Percentiles rank a stretch among this genome's conserved stretches.
These are phyloP conservation scores for Sugiyamaella americana DNA, from an alignment of 805 yeast species.

Conservation along the genomic window DNA sequence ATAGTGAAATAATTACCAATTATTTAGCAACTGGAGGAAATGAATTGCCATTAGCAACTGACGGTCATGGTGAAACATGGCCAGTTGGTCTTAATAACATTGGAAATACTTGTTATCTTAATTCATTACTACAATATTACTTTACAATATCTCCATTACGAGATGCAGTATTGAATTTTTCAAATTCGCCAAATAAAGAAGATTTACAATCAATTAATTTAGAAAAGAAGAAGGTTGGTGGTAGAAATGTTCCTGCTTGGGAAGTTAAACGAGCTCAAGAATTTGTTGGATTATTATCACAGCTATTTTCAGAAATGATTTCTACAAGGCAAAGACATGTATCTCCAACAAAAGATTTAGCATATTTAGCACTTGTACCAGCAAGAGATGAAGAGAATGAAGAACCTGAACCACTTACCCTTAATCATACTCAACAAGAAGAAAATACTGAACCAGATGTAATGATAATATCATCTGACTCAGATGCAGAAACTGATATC, in stretches of 20 bases:
- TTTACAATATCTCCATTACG: conserved; percentile 81
- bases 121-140: conserved; percentile 84
- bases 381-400: conserved; percentile 28
- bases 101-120: conserved; percentile 93
- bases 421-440: not conserved
- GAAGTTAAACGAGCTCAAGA: conserved; percentile 80
- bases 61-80: conserved; percentile 45
- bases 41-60: not conserved
- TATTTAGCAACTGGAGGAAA: conserved; percentile 51
- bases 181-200: conserved; percentile 22
- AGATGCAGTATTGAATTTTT: conserved; percentile 53
- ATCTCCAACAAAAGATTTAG: conserved; percentile 76
- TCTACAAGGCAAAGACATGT: conserved; percentile 57
- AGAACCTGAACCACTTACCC: conserved; percentile 5
- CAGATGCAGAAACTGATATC: conserved; percentile 14
- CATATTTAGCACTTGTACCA: conserved; percentile 68
- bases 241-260: conserved; percentile 67
- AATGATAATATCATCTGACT: conserved; percentile 8
- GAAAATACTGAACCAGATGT: not conserved
- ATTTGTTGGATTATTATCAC: conserved; percentile 67
- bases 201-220: conserved; percentile 20
- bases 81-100: conserved; percentile 93
- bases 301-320: conserved; percentile 64
- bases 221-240: conserved; percentile 70
- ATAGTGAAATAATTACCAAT: conserved; percentile 49